Base-by-base conservation (phyloP, 768 basidiomycete species). In the Phanerochaete sordida region DNA sequence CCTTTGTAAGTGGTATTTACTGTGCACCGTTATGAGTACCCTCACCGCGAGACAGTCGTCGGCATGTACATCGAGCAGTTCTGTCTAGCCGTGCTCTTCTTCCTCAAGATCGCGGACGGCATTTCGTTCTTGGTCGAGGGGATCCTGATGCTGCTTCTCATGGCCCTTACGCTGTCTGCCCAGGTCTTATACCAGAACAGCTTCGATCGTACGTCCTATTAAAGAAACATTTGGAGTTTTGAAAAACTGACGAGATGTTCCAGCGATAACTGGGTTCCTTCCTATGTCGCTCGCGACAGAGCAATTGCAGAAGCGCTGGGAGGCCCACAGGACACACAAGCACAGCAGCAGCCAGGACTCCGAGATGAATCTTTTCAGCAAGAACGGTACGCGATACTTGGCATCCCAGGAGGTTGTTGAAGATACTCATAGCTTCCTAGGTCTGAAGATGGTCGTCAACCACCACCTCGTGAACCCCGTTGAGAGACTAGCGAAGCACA, bases 41-140 rank as follows among this genome's bases (percentile, higher is more conserved):
- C 9, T 39, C 6, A 21, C 16, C 35, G 30, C 37, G 24, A 21
- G 19, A 75, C 66, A 85, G 74, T 89, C 65, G 83, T 86, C 24
- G 89, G 87, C 0, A 77, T 91, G 47, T 91, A 91, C 69, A 85
- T 90, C 66, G 82, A 86, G 66, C 83, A 89, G 66, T 73, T 88
- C 33, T 85, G 83, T 64, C 73, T 90, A 15, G 77, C 81, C 6
- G 85, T 83, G 19, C 75, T 90, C 11, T 87, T 90, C 75, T 89
- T 91, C 79, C 72, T 91, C 57, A 81, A 80, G 58, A 70, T 73
- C 2, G 66, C 74, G 61, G 62, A 75, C 26, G 72, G 77, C 11
- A 68, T 60, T 24, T 57, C 73, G 0, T 78, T 80, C 4, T 61
- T 80, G 15, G 72, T 71, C 0, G 75, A 81, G 62, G 83, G 77